These are phyloP conservation scores for Gnaphalium uliginosum DNA, from an alignment of 129 eudicot species.

Conservation along the genomic window DNA sequence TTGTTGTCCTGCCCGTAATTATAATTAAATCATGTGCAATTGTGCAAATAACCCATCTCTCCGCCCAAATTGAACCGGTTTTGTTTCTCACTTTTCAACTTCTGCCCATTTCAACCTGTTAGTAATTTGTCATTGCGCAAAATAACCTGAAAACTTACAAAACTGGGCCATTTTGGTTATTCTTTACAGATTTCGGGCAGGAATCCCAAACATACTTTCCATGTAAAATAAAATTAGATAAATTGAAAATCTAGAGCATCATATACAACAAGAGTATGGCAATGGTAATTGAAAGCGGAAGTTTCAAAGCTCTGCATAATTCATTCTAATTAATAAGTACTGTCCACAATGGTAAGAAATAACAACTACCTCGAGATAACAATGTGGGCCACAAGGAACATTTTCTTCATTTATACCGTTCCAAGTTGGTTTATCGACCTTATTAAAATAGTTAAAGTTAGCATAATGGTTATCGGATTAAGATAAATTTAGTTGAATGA, in stretches of 20 bases:
- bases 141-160: too few species aligned
- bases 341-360: background rate
- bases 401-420: conserved; percentile 46
- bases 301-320: background rate
- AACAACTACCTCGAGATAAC: conserved; percentile 63
- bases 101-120: background rate
- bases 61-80: background rate
- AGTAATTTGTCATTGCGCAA: background rate
- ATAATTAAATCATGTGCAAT: background rate
- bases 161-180: background rate
- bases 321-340: background rate
- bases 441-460: conserved; percentile 16
- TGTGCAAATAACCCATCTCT: background rate
- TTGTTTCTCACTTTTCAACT: background rate
- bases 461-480: conserved; percentile 13
- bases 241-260: background rate
- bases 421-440: conserved; percentile 72
- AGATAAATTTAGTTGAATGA: background rate
- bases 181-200: background rate
- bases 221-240: background rate
- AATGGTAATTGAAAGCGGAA: background rate
- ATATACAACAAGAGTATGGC: background rate
- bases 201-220: background rate
- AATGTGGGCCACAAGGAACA: conserved; percentile 63
- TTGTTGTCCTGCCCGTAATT: background rate